Evolutionary conservation across 306 rosid species (phyloP).

Genomic region (Malus sieversii): DNA sequence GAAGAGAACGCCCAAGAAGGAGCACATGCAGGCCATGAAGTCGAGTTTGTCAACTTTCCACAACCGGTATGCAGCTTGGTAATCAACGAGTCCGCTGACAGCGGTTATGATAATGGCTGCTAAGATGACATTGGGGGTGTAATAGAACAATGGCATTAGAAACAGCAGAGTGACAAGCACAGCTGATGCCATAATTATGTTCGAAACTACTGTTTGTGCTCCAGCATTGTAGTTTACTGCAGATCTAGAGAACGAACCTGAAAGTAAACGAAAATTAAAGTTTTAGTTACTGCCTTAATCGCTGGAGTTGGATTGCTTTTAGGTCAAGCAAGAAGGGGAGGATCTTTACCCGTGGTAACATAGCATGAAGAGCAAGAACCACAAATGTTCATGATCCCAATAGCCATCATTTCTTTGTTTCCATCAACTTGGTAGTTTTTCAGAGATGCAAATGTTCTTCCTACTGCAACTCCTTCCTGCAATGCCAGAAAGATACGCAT

Average conservation of each 20-base stretch:
- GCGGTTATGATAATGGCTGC: conserved; percentile 94
- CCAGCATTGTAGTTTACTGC: conserved; percentile 95
- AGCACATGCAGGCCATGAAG: conserved; percentile 74
- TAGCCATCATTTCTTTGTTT: conserved; percentile 99
- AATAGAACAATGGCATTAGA: conserved; percentile 87
- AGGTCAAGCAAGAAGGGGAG: conserved; percentile 15
- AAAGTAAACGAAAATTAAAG: not conserved
- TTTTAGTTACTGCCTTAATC: not conserved
- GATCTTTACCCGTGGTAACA: conserved; percentile 66
- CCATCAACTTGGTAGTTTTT: conserved; percentile 97
- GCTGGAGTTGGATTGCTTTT: not conserved
- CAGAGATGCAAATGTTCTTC: conserved; percentile 89
- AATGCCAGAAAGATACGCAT: not conserved
- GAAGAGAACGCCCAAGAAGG: conserved; percentile 88
- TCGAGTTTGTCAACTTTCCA: conserved; percentile 98
- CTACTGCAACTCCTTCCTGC: conserved; percentile 98
- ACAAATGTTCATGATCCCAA: conserved; percentile 91
- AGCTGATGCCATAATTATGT: conserved; percentile 79
- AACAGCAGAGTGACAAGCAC: conserved; percentile 90
- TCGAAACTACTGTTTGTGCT: conserved; percentile 79
- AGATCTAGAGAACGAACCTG: conserved; percentile 97
- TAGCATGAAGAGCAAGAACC: conserved; percentile 93
- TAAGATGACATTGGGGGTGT: conserved; percentile 79
- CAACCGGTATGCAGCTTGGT: conserved; percentile 52
- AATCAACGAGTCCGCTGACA: conserved; percentile 79